Base-by-base conservation (phyloP, 768 basidiomycete species). In the Hygrophorus pudorinus region DNA sequence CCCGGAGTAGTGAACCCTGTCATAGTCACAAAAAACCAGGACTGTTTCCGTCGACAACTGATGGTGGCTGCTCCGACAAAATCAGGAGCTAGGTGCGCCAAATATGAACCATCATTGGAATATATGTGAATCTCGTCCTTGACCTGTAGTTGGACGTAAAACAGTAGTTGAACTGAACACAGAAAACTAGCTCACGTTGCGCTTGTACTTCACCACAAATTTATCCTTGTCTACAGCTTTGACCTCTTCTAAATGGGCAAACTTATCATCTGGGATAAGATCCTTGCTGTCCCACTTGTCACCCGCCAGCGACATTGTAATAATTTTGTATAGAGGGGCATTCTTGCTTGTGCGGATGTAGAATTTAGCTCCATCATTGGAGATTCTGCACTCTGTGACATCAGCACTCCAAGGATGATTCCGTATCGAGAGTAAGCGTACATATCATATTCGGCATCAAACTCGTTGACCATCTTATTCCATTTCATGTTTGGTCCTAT, bases 121-220 rank as follows among this genome's bases (percentile, higher is more conserved):
- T 85, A 79, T 34, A 91, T 57, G 59, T 86, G 85, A 27, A 90
- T 68, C 59, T 87, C 82, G 53, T 89, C 85, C 47, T 79, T 81
- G 55, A 89, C 83, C 83, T 81, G 41, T 29, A 34, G 13, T 29
- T 13, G n/a, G 31, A 14, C 31, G 20, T 45, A 47, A 44, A 17
- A 55, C 7, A 36, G 11, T 24, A 24, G 14, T 16, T 41, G 17
- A 42, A 37, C 30, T 16, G 2, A 32, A 44, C 32, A 9, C 16
- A 32, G 41, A 30, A 34, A 10, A 5, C 39, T 39, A 35, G 58
- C 79, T 48, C 53, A 82, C 87, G 53, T 90, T 83, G 42, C 76
- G 73, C 53, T 83, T 81, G 67, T 86, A 87, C 33, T 72, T 61
- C 13, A 81, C 56, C 6, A 70, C 73, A 44, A 89, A 67, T 35